phyloP scores from a whole-genome alignment of 192 early-diverging fungal genomes.

The Entomortierella beljakovae region DNA sequence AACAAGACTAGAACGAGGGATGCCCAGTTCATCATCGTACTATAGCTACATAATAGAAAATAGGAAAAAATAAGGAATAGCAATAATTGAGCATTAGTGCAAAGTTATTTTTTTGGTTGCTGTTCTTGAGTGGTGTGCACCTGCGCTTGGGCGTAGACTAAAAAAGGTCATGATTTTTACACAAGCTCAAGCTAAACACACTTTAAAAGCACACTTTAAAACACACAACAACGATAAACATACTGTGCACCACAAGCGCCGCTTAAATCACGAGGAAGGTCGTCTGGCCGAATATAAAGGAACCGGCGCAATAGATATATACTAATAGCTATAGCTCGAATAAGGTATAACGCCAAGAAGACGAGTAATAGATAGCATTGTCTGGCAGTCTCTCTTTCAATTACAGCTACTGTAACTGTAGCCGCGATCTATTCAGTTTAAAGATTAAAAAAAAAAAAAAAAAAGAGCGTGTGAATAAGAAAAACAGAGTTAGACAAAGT shows the following conservation, averaged over 20 bases:
- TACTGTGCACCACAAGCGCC: slow-evolving; percentile 51
- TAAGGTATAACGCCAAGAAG: slow-evolving; percentile 35
- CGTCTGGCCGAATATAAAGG: slow-evolving; percentile 36
- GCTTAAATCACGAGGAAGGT: slow-evolving; percentile 28
- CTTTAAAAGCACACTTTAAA: too few relatives aligned
- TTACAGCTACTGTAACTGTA: slow-evolving; percentile 13
- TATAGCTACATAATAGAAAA: slow-evolving; percentile 29
- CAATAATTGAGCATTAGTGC: background rate
- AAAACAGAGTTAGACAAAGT: too few relatives aligned
- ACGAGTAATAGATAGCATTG: slow-evolving; percentile 24
- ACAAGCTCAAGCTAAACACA: too few relatives aligned
- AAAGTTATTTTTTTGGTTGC: background rate
- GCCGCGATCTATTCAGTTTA: slow-evolving; percentile 15
- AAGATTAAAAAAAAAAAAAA: too few relatives aligned
- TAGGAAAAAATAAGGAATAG: background rate
- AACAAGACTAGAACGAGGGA: slow-evolving; percentile 32
- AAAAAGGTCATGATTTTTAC: background rate
- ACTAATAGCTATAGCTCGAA: slow-evolving; percentile 26
- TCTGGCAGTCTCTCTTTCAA: slow-evolving; percentile 14
- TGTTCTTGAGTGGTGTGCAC: background rate
- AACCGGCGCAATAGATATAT: slow-evolving; percentile 28
- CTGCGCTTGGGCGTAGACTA: background rate
- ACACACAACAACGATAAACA: slow-evolving; percentile 8
- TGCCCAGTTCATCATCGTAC: slow-evolving; percentile 50
- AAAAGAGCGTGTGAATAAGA: too few relatives aligned